A percentile compares a stretch with the other conserved stretches of the same genome.
Evolutionary conservation across 495 filamentous ascomycete species (phyloP).

Genomic region (Daldinia concentrica): DNA sequence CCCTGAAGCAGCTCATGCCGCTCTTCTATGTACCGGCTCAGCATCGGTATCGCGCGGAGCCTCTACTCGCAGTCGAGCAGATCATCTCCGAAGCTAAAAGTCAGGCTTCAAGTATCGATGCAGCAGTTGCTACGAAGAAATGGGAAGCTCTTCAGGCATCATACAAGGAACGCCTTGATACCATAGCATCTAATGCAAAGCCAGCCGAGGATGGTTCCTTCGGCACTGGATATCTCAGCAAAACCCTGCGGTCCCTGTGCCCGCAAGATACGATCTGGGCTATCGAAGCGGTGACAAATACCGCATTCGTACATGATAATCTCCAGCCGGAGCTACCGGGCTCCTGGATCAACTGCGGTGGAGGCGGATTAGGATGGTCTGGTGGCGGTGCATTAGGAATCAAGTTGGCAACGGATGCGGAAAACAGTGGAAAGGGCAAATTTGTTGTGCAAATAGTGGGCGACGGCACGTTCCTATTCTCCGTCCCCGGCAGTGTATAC

Average conservation of each 20-base stretch:
- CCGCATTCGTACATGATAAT: slow-evolving; percentile 79
- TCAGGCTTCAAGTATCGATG: slow-evolving; percentile 56
- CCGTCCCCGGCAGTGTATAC: slow-evolving; percentile 88
- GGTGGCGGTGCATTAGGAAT: slow-evolving; percentile 88
- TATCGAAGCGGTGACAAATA: slow-evolving; percentile 89
- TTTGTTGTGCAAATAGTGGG: slow-evolving; percentile 95
- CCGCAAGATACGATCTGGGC: slow-evolving; percentile 84
- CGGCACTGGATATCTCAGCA: slow-evolving; percentile 74
- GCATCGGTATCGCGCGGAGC: slow-evolving; percentile 79
- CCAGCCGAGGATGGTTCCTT: slow-evolving; percentile 71
- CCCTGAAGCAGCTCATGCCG: slow-evolving; percentile 87
- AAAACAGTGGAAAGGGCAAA: slow-evolving; percentile 72
- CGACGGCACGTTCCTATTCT: slow-evolving; percentile 91
- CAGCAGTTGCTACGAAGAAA: slow-evolving; percentile 55
- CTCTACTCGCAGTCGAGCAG: slow-evolving; percentile 75
- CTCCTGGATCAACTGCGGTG: slow-evolving; percentile 92
- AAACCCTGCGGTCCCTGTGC: slow-evolving; percentile 68
- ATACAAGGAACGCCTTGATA: slow-evolving; percentile 67
- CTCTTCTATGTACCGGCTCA: slow-evolving; percentile 80
- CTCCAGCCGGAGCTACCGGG: slow-evolving; percentile 79
- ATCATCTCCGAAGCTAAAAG: slow-evolving; percentile 63
- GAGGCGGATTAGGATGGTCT: slow-evolving; percentile 95
- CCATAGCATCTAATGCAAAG: slow-evolving; percentile 64
- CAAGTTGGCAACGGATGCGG: slow-evolving; percentile 79
- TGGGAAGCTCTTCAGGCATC: slow-evolving; percentile 66